Conservation (phyloP, 2,329 filamentous ascomycete species). For the Fusarium virguliforme region DNA sequence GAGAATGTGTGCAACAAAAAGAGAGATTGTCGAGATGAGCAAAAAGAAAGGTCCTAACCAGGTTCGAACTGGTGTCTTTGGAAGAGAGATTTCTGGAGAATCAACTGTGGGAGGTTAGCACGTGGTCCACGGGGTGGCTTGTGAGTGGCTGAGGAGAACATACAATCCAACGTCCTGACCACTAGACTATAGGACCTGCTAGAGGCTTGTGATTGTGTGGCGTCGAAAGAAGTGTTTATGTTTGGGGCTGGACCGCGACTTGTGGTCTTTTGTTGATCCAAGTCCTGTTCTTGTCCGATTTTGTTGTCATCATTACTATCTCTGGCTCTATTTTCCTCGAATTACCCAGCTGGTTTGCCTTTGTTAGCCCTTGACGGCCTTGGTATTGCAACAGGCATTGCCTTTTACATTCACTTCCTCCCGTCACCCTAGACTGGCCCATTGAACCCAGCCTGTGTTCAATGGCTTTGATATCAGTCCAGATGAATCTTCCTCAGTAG, state of each 20-base stretch:
- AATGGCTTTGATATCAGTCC: neutral
- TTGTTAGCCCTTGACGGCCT: too few relatives aligned
- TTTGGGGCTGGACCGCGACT: neutral
- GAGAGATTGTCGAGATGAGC: neutral
- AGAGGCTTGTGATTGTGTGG: constrained; percentile 1
- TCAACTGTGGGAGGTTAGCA: neutral
- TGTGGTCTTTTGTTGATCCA: neutral
- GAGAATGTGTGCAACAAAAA: neutral
- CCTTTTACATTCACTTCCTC: too few relatives aligned
- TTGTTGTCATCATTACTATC: too few relatives aligned
- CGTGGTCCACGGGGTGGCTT: neutral
- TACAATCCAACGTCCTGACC: constrained; percentile 10
- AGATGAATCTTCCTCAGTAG: neutral
- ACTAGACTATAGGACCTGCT: constrained; percentile 9
- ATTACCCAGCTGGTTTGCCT: too few relatives aligned
- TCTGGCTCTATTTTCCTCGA: too few relatives aligned
- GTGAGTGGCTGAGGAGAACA: neutral
- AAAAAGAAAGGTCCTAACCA: constrained; percentile 3
- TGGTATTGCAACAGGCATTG: too few relatives aligned
- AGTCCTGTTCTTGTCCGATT: neutral
- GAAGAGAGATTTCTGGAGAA: constrained; percentile 2
- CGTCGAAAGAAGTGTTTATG: neutral
- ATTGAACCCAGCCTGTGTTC: neutral
- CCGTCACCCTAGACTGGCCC: too few relatives aligned
- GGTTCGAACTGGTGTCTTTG: constrained; percentile 8